Evolutionary conservation across 1,284 basidiomycete genomes (phyloP), one percentile per base, ranked within the genome.

Genomic region (Fomitiporia mediterranea): DNA sequence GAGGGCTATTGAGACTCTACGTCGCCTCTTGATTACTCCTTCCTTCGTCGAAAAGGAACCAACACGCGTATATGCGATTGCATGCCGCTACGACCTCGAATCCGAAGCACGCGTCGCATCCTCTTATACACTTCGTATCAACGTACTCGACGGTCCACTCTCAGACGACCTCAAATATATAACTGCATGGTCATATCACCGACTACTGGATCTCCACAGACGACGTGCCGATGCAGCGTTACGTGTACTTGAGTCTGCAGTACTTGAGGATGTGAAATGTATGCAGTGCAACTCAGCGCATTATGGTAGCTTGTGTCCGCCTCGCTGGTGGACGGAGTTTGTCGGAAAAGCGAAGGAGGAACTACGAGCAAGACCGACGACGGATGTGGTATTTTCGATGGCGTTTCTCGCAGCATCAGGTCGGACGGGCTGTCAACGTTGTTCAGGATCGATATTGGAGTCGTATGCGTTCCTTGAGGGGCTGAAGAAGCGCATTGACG

Each of bases 261-360:
- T 73, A 25, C 68, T 77, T 1, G 71, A 74, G 7, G 72, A 78
- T 39, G 64, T 85, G 60, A 81, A 81, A 66, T 89, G 86, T 68
- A 77, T 81, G 70, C 79, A 83, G 58, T 88, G 84, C 64, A 84
- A 83, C 44, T 79, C 79, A 7, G 72, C 74, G 2, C 69, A 75
- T 60, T 78, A 77, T 43, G 69, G 69, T 1, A 68, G 73, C 39
- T 72, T 79, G 55, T 72, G 72, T 9, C 72, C 75, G 19, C 86
- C 85, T 25, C 76, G 77, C 65, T 89, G 86, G 86, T 89, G 85
- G 85, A 68, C 67, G 32, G 77, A 80, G 59, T 89, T 79, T 62
- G 74, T 77, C 65, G 73, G 65, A 64, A 66, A 71, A 58, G 86
- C 84, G 40, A 76, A 65, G 63, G 76, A 76, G 64, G 84, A 88